Base-by-base conservation (phyloP, 2,329 filamentous ascomycete genomes). In the Penicillium sp. region DNA sequence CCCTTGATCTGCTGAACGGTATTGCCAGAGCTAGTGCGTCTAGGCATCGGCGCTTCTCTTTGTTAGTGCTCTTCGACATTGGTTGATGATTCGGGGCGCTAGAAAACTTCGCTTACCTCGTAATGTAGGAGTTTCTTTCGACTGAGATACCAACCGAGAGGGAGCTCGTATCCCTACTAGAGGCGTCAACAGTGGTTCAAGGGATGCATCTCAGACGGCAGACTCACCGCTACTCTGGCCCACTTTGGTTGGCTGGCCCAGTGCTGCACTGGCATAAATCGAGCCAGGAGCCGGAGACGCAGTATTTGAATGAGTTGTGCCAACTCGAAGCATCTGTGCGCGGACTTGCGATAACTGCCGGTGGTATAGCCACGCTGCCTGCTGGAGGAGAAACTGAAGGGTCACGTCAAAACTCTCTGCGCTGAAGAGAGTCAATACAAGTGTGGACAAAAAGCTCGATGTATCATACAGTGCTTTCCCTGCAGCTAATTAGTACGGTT, bases 301-400 rank as follows among this genome's bases (percentile, higher is more conserved):
- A 7, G 78, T 76, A 30, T 69, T 74, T 15, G 80, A 80, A 30
- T 80, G 76, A 8, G 75, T 76, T 35, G 71, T 76, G 45, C 74
- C 77, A 8, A 81, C 79, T 64, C 90, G 95, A 64, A 91, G 88
- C 82, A 98, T 92, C 79, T 97, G 93, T 21, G 91, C 93, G 67
- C 92, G 88, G 52, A 98, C 91, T 75, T 97, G 92, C 0, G 91
- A 91, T 30, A 96, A 86, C 79, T 98, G 92, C 56, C 91, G 86
- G 75, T 98, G 93, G 73, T 95, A 97, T 6, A 98, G 86, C 86
- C 93, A 97, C 76, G 92, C 93, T 66, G 93, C 93, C 78, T 99
- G 93, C 74, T 97, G 92, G 17, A 97, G 86, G 35, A 99, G 85
- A 72, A 98, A 98, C 46, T 92, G 86, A 61, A 96, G 87, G 29